Conservation (phyloP, 345 rosid species). For the Lepidium sativum region DNA sequence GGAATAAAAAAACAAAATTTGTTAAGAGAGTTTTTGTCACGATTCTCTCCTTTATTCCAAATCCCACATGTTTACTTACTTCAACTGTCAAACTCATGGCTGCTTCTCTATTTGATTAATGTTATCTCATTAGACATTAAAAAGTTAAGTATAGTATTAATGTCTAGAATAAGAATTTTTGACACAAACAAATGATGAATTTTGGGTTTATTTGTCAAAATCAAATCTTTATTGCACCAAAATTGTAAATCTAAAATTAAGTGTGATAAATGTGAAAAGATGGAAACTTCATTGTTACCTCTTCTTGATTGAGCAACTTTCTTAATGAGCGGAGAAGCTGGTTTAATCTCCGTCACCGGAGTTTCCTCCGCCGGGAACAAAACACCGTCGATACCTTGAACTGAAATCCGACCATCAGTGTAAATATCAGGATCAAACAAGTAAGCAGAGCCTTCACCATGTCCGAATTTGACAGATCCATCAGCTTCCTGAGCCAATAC, state of each 20-base stretch:
- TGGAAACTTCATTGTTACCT: slow-evolving; percentile 39
- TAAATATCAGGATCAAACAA: slow-evolving; percentile 95
- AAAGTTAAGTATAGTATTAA: background rate
- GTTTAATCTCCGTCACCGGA: slow-evolving; percentile 8
- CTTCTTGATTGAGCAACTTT: slow-evolving; percentile 62
- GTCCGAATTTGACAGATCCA: slow-evolving; percentile 88
- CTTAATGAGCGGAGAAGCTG: slow-evolving; percentile 32
- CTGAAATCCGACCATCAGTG: slow-evolving; percentile 89
- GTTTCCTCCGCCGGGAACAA: slow-evolving; percentile 60
- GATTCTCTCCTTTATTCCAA: slow-evolving; percentile 25
- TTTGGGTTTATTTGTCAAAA: slow-evolving; percentile 8
- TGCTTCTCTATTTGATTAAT: slow-evolving; percentile 12
- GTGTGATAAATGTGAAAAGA: background rate
- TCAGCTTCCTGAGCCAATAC: slow-evolving; percentile 89
- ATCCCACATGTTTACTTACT: slow-evolving; percentile 25
- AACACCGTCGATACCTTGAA: slow-evolving; percentile 87
- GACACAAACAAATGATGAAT: background rate
- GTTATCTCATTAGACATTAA: background rate
- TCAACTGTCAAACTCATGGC: slow-evolving; percentile 9
- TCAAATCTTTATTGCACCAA: no score
- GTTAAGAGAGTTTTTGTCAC: slow-evolving; percentile 18
- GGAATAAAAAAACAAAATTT: background rate
- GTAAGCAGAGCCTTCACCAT: slow-evolving; percentile 66
- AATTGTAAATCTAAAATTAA: no score
- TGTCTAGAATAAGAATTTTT: background rate